Percentiles rank a stretch among this genome's conserved stretches.
Conservation (phyloP, 2,329 filamentous ascomycete genomes). For the Thermoascus crustaceus region DNA sequence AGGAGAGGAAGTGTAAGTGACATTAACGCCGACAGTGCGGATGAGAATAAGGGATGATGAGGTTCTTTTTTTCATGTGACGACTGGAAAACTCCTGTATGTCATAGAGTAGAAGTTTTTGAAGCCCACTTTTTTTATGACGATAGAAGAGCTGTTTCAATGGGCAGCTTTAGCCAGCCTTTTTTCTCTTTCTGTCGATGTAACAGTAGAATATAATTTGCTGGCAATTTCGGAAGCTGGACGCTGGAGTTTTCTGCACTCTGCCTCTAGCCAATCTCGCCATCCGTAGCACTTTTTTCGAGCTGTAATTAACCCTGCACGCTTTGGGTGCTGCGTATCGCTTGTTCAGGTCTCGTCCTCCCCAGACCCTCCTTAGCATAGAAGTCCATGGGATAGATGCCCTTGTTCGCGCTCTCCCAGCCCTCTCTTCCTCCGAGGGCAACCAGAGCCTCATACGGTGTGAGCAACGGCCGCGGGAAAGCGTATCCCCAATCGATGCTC, state of each 20-base stretch:
- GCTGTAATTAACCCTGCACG: background rate
- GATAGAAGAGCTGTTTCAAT: background rate
- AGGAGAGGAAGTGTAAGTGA: conserved; percentile 31
- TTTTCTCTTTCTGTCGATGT: background rate
- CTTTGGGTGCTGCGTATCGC: background rate
- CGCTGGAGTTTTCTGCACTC: too few species aligned
- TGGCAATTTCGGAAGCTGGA: background rate
- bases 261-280: too few species aligned
- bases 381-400: conserved; percentile 96
- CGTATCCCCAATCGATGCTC: conserved; percentile 98
- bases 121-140: background rate
- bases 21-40: conserved; percentile 27
- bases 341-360: conserved; percentile 55
- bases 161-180: background rate
- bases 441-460: conserved; percentile 95
- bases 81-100: background rate
- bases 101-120: conserved; percentile 1
- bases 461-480: conserved; percentile 77
- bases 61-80: background rate
- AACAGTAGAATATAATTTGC: background rate
- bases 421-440: conserved; percentile 69
- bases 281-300: too few species aligned
- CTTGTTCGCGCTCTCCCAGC: conserved; percentile 55
- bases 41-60: conserved; percentile 25
- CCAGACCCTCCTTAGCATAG: conserved; percentile 84